Base-by-base conservation (phyloP, 176 grass and related monocot species). In the Elaeis guineensis region DNA sequence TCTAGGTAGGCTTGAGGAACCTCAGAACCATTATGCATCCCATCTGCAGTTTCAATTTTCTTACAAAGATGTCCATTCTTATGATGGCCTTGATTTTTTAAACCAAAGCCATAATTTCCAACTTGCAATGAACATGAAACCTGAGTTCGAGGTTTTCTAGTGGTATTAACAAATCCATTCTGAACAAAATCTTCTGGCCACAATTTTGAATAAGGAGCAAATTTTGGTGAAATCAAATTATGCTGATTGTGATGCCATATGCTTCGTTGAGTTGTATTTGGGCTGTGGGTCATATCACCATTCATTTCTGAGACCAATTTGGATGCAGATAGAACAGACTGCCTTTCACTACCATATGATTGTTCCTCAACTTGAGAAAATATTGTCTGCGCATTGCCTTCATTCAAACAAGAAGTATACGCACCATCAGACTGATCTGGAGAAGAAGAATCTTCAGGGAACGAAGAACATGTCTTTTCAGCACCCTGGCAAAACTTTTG, bases 191-290 rank as follows among this genome's bases (percentile, higher is more conserved):
- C 82, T 64, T 70, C 81, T 23, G 69, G 67, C 74, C 77, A 75
- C 60, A 98, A 77, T 79, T 89, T 92, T 70, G 81, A 70, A 67
- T 68, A 67, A 69, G 82, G 67, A 59, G 69, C 72, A 67, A 86
- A 82, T 67, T 75, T 51, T n/a, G 53, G 82, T 74, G 87, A 86
- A 77, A 89, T 60, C 52, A 79, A 92, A 70, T 84, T 82, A 72
- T 81, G 72, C n/a, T 79, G 79, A 58, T 77, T 90, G 17, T 79
- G 88, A 75, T 89, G 78, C 59, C 58, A 80, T 23, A 54, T 76
- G 16, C 84, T 85, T 79, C 82, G 85, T 19, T 76, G 88, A 54
- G 77, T 93, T 59, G 88, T 85, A 58, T 80, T 89, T 69, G 65
- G 69, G 72, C 67, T 5, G 62, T 72, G 76, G 67, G 70, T 77